Conservation (phyloP, 2,329 filamentous ascomycete genomes). For the Beauveria australis region DNA sequence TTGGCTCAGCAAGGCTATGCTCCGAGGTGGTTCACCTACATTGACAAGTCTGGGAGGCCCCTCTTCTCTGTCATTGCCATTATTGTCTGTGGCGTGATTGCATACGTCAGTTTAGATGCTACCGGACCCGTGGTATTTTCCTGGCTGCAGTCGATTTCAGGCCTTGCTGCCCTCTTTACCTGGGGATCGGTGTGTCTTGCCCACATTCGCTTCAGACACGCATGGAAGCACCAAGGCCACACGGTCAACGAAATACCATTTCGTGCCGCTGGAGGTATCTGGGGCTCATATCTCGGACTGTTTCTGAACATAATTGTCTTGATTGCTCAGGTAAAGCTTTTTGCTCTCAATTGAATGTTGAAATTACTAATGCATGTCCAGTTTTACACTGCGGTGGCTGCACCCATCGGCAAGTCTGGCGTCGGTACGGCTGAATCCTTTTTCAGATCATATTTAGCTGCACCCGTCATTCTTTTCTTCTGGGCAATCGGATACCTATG, state of each 20-base stretch:
- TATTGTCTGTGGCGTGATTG: slow-evolving; percentile 42
- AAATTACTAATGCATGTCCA: slow-evolving; percentile 14
- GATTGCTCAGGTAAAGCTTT: slow-evolving; percentile 40
- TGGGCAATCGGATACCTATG: slow-evolving; percentile 53
- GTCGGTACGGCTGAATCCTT: slow-evolving; percentile 39
- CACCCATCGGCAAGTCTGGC: slow-evolving; percentile 23
- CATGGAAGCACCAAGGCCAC: slow-evolving; percentile 54
- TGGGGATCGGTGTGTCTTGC: slow-evolving; percentile 62
- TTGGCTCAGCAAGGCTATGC: slow-evolving; percentile 52
- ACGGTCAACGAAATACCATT: slow-evolving; percentile 61
- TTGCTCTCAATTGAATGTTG: not conserved
- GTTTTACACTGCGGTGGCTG: slow-evolving; percentile 43
- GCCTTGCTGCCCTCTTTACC: slow-evolving; percentile 56
- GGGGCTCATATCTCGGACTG: slow-evolving; percentile 57
- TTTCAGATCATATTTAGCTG: slow-evolving; percentile 47
- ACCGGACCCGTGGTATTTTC: slow-evolving; percentile 46
- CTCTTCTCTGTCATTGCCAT: slow-evolving; percentile 39
- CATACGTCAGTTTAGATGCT: slow-evolving; percentile 37
- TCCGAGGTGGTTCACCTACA: slow-evolving; percentile 46
- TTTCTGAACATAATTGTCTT: slow-evolving; percentile 46
- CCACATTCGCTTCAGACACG: slow-evolving; percentile 60
- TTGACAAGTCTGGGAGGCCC: slow-evolving; percentile 50
- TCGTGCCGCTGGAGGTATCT: slow-evolving; percentile 49
- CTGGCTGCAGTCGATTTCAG: slow-evolving; percentile 60
- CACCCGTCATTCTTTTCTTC: slow-evolving; percentile 47